Conservation (phyloP, 192 early-diverging fungal species). For the Coemansia reversa region DNA sequence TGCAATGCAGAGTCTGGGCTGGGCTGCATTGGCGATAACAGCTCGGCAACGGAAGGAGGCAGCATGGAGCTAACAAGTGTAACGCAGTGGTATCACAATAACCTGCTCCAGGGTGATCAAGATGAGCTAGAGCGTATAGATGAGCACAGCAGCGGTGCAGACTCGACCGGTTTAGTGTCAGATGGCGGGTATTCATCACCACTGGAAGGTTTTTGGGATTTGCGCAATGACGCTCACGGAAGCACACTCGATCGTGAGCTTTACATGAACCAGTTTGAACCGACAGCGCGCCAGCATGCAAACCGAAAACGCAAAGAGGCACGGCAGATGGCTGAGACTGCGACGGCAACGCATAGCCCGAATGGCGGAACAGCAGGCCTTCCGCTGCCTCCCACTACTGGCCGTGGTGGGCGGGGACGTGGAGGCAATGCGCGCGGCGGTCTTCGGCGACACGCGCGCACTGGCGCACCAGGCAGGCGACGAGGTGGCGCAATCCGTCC, state of each 20-base stretch:
- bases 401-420: conserved; percentile 1
- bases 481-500: conserved; percentile 20
- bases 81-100: conserved; percentile 48
- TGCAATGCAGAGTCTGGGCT: neutral
- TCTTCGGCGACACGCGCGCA: too few species aligned
- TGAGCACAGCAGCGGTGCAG: neutral
- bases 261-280: conserved; percentile 45
- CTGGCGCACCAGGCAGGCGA: neutral
- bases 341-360: neutral
- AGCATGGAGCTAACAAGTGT: conserved; percentile 7
- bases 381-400: neutral
- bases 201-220: conserved; percentile 49
- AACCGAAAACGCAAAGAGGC: conserved; percentile 10
- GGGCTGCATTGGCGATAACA: neutral
- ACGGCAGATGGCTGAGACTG: neutral
- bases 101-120: conserved; percentile 6
- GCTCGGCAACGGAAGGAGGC: neutral
- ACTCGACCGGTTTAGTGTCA: neutral
- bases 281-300: conserved; percentile 11
- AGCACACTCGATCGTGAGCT: conserved; percentile 17
- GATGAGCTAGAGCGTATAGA: neutral
- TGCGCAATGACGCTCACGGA: conserved; percentile 12
- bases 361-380: neutral
- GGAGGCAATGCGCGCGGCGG: neutral
- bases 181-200: conserved; percentile 45